phyloP scores from a whole-genome alignment of 371 early-diverging fungal genomes.

The Haplosporangium sp. region DNA sequence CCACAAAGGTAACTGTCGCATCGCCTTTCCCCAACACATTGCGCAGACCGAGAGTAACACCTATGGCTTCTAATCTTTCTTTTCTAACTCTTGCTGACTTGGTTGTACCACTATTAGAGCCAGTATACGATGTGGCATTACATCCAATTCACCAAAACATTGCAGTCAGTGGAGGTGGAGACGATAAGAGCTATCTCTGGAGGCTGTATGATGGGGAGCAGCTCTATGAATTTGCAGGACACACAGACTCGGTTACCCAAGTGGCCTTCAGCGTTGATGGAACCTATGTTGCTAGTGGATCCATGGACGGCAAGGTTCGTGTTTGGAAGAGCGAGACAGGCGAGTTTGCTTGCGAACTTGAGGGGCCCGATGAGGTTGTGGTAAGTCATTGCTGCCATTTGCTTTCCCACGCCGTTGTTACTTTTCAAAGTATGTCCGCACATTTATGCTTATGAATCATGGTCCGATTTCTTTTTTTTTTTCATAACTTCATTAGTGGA shows the following conservation, averaged over 20 bases:
- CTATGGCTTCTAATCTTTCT: not conserved
- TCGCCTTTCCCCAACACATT: not conserved
- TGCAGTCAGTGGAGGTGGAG: constrained; percentile 89
- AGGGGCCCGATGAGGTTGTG: constrained; percentile 92
- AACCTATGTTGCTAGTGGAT: constrained; percentile 87
- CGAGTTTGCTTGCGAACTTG: constrained; percentile 71
- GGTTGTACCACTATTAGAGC: constrained; percentile 65
- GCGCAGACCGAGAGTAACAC: not conserved
- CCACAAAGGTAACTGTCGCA: constrained; percentile 73
- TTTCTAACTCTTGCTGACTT: not conserved
- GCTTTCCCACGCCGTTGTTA: too few species aligned
- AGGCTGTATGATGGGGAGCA: constrained; percentile 84
- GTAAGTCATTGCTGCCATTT: constrained; percentile 56
- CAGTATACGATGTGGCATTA: constrained; percentile 89
- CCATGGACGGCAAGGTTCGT: constrained; percentile 95
- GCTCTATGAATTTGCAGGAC: constrained; percentile 70
- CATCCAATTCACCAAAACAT: constrained; percentile 80
- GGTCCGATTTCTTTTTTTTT: constrained; percentile 6
- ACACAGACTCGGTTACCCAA: constrained; percentile 90
- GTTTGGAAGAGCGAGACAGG: constrained; percentile 83
- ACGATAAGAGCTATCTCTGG: constrained; percentile 95
- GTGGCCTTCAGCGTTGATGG: constrained; percentile 91
- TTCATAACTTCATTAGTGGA: constrained; percentile 69
- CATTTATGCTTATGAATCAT: not conserved
- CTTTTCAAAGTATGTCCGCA: too few species aligned